Percentiles rank a stretch among this genome's conserved stretches.
phyloP scores from a whole-genome alignment of 305 asterid species.

The Rubia balearica region DNA sequence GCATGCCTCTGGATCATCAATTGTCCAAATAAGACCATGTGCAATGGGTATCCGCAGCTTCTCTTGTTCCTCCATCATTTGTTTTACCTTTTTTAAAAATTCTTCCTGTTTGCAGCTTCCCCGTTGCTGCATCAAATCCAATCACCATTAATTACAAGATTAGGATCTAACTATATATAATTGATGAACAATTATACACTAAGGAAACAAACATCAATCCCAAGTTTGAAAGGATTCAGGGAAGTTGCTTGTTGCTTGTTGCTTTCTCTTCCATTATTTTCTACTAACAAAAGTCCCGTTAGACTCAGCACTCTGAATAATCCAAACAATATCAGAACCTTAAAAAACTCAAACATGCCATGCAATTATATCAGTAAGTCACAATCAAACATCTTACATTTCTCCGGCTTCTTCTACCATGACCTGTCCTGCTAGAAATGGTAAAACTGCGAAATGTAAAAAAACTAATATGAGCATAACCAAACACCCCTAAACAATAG shows the following conservation, averaged over 20 bases:
- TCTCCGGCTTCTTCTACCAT: constrained; percentile 45
- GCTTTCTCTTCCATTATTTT: constrained; percentile 39
- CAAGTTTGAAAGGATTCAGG: constrained; percentile 35
- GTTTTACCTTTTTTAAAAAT: constrained; percentile 56
- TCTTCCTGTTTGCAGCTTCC: constrained; percentile 80
- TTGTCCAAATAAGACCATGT: constrained; percentile 89
- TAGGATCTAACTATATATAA: background rate
- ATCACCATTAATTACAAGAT: constrained; percentile 5
- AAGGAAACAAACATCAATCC: constrained; percentile 32
- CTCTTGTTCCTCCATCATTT: constrained; percentile 68
- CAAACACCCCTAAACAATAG: background rate
- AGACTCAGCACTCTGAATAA: constrained; percentile 62
- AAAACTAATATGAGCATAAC: constrained; percentile 20
- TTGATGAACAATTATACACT: background rate
- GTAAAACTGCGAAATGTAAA: constrained; percentile 28
- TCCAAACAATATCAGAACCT: constrained; percentile 17
- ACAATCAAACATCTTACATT: constrained; percentile 41
- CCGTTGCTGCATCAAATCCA: constrained; percentile 53
- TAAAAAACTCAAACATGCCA: constrained; percentile 4
- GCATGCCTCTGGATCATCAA: constrained; percentile 82
- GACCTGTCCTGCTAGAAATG: constrained; percentile 40
- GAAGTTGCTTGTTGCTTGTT: constrained; percentile 26
- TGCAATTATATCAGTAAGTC: background rate
- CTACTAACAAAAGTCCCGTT: constrained; percentile 39
- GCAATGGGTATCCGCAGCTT: constrained; percentile 69